Conservation (phyloP, 2,329 filamentous ascomycete species). For the Fusarium armeniacum region DNA sequence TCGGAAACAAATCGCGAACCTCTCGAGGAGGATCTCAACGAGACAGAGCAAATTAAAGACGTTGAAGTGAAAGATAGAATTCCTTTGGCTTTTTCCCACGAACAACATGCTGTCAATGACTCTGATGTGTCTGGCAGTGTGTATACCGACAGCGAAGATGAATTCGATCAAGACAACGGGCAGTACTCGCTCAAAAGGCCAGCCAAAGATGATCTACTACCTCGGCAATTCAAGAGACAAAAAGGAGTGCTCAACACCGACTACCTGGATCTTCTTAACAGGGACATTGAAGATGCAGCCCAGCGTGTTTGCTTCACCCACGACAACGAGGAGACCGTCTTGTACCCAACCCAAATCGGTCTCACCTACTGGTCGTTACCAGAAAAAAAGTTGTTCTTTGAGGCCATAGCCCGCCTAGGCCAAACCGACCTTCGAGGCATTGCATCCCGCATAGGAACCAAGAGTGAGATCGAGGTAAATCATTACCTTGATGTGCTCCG, state of each 20-base stretch:
- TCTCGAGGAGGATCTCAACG: conserved; percentile 33
- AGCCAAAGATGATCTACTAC: conserved; percentile 43
- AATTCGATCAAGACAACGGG: conserved; percentile 21
- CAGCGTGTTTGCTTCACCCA: conserved; percentile 53
- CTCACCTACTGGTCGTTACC: conserved; percentile 75
- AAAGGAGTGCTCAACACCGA: conserved; percentile 59
- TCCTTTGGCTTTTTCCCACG: conserved; percentile 2
- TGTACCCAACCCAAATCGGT: conserved; percentile 71
- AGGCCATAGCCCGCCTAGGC: conserved; percentile 74
- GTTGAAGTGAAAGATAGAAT: conserved; percentile 28
- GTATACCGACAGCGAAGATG: conserved; percentile 33
- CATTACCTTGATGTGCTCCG: conserved; percentile 77
- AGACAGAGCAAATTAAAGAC: conserved; percentile 9
- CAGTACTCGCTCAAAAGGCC: conserved; percentile 52
- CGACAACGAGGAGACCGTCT: conserved; percentile 49
- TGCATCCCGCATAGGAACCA: conserved; percentile 73
- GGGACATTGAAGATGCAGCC: conserved; percentile 68
- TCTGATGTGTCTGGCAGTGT: conserved; percentile 30
- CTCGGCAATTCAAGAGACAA: conserved; percentile 61
- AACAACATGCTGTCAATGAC: conserved; percentile 18
- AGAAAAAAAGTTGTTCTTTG: conserved; percentile 81
- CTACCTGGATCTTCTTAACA: conserved; percentile 68
- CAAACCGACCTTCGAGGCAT: conserved; percentile 73
- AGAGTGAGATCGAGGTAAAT: conserved; percentile 80
- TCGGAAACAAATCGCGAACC: conserved; percentile 44